Evolutionary conservation across 2,329 filamentous ascomycete species (phyloP).

Genomic region (Fusarium acutatum): DNA sequence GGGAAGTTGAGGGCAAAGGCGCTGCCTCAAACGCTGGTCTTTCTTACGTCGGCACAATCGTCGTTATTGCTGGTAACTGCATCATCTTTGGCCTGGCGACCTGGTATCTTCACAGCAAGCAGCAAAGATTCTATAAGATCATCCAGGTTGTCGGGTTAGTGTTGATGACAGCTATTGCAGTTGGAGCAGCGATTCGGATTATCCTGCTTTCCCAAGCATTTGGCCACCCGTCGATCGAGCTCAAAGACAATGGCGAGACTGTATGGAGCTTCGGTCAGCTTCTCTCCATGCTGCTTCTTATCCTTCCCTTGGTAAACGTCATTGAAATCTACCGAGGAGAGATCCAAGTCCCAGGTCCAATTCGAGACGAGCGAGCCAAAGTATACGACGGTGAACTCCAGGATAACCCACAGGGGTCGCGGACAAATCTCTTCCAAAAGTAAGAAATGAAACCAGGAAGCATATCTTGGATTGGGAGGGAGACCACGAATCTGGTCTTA

Average conservation of each 20-base stretch:
- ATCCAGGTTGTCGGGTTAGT: conserved; percentile 63
- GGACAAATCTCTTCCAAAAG: conserved; percentile 49
- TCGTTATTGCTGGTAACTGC: conserved; percentile 66
- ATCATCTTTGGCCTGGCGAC: conserved; percentile 67
- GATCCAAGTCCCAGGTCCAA: conserved; percentile 49
- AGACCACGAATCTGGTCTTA: not conserved
- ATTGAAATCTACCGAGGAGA: conserved; percentile 31
- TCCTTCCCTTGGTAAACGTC: conserved; percentile 28
- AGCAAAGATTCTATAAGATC: conserved; percentile 61
- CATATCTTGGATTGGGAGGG: not conserved
- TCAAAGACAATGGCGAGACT: conserved; percentile 38
- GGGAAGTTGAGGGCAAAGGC: conserved; percentile 54
- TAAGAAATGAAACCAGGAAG: not conserved
- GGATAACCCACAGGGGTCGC: conserved; percentile 46
- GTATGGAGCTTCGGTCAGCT: conserved; percentile 39
- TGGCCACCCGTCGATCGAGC: conserved; percentile 39
- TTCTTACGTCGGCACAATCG: conserved; percentile 67
- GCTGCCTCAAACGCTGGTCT: conserved; percentile 53
- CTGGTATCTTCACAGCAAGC: conserved; percentile 69
- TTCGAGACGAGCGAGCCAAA: conserved; percentile 50
- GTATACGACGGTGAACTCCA: conserved; percentile 54
- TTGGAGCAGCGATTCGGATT: conserved; percentile 66
- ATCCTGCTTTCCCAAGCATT: conserved; percentile 69
- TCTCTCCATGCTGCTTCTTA: conserved; percentile 36
- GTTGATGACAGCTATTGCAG: conserved; percentile 64